Conservation (phyloP, 768 basidiomycete genomes). For the Phanerochaete sordida region DNA sequence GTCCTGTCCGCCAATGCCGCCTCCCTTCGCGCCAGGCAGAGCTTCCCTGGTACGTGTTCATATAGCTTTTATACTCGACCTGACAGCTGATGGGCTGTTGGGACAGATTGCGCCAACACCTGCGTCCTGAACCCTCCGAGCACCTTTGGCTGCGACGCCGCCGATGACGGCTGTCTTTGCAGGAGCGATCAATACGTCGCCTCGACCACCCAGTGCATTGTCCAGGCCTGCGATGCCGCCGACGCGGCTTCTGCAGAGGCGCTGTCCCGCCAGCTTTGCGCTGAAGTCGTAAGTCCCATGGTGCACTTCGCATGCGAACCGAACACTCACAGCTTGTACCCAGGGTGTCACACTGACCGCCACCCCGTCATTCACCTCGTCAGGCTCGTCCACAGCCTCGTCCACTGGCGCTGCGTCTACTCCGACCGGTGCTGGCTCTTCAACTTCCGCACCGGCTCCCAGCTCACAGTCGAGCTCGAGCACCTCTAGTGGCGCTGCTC, state of each 20-base stretch:
- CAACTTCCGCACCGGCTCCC: neutral
- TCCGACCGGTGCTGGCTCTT: conserved; percentile 5
- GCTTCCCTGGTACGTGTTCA: conserved; percentile 13
- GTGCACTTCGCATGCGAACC: neutral
- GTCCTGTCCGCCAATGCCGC: conserved; percentile 14
- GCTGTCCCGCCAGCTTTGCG: conserved; percentile 22
- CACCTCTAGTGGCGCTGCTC: neutral
- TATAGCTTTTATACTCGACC: conserved; percentile 9
- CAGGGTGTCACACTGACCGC: conserved; percentile 10
- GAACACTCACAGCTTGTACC: neutral
- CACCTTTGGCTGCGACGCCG: conserved; percentile 39
- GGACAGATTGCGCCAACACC: conserved; percentile 44
- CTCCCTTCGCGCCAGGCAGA: neutral
- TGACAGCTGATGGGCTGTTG: neutral
- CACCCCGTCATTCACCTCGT: neutral
- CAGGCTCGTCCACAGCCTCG: neutral
- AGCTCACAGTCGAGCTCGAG: neutral
- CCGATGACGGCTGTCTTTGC: conserved; percentile 51
- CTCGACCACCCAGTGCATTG: conserved; percentile 27
- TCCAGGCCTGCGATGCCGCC: conserved; percentile 19
- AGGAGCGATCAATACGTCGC: conserved; percentile 22
- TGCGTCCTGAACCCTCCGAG: conserved; percentile 45
- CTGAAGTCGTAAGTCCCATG: conserved; percentile 21
- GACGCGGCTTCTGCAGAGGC: conserved; percentile 23
- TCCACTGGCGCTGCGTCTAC: conserved; percentile 4